Evolutionary conservation across 2,329 filamentous ascomycete genomes (phyloP).

Genomic region (Trematosphaeria pertusa): DNA sequence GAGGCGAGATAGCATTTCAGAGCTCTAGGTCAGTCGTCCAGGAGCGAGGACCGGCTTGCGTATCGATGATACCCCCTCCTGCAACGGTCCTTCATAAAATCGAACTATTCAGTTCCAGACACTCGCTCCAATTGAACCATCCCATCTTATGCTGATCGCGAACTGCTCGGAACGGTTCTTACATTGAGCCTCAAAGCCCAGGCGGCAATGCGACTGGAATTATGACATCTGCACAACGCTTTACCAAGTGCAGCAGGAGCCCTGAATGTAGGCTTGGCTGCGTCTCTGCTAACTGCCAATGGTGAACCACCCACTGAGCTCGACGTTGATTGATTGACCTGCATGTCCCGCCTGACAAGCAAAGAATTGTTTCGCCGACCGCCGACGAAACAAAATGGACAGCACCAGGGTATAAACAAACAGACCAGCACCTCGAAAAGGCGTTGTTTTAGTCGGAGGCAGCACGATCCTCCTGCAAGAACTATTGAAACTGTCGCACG

Average conservation of each 20-base stretch:
- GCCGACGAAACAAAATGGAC: conserved; percentile 27
- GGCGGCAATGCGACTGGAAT: no score
- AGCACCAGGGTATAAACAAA: conserved; percentile 26
- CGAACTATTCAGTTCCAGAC: conserved; percentile 46
- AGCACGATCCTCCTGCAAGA: conserved; percentile 16
- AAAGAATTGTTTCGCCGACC: conserved; percentile 40
- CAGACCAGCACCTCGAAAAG: no score
- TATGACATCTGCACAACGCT: conserved; percentile 20
- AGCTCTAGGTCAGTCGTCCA: conserved; percentile 46
- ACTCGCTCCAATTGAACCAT: no score
- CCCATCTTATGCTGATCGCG: no score
- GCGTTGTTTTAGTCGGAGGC: no score
- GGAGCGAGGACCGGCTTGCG: conserved; percentile 51
- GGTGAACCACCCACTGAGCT: conserved; percentile 25
- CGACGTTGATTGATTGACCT: no score
- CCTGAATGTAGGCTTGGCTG: conserved; percentile 32
- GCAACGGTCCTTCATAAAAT: conserved; percentile 52
- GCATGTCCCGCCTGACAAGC: conserved; percentile 34
- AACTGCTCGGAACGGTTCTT: no score
- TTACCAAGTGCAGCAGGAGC: conserved; percentile 41
- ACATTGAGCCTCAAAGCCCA: no score
- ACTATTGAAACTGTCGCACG: conserved; percentile 5
- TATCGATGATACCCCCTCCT: conserved; percentile 57
- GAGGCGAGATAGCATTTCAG: conserved; percentile 52
- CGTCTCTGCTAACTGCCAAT: conserved; percentile 22